Conservation (phyloP, 306 rosid genomes). For the Medicago lupulina region DNA sequence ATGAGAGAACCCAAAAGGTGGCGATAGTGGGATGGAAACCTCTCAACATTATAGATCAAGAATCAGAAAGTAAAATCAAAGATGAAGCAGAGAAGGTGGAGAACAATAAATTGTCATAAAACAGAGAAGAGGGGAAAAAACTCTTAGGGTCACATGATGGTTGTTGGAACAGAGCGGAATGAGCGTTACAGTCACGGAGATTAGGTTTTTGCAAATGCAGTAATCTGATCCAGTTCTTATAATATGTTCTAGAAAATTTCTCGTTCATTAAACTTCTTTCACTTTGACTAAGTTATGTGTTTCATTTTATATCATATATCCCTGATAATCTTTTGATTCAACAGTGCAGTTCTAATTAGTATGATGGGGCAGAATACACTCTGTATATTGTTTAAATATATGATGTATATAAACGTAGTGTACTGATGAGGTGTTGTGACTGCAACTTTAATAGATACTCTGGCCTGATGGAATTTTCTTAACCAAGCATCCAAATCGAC, state of each 20-base stretch:
- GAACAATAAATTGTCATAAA: no score
- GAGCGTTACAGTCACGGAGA: no score
- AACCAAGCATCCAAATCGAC: conserved; percentile 88
- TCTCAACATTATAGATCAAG: no score
- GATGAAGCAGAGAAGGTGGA: no score
- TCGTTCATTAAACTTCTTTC: neutral
- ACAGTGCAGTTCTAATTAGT: conserved; percentile 25
- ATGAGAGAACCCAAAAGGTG: no score
- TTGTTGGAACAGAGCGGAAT: no score
- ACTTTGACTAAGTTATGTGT: conserved; percentile 19
- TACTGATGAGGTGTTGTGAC: conserved; percentile 47
- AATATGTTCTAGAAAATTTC: conserved; percentile 26
- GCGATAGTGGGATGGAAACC: no score
- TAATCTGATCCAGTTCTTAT: neutral
- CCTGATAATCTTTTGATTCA: conserved; percentile 33
- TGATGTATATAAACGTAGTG: conserved; percentile 14
- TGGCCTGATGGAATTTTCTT: conserved; percentile 99
- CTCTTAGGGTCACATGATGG: no score
- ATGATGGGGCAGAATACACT: conserved; percentile 19
- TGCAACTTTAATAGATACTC: conserved; percentile 64
- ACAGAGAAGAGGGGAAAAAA: no score
- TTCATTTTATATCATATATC: conserved; percentile 33
- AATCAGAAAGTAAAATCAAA: no score
- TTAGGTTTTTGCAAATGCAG: no score
- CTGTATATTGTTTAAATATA: conserved; percentile 11